A percentile compares a stretch with the other conserved stretches of the same genome.
Conservation (phyloP, 495 filamentous ascomycete genomes). For the Aspergillus diversus region DNA sequence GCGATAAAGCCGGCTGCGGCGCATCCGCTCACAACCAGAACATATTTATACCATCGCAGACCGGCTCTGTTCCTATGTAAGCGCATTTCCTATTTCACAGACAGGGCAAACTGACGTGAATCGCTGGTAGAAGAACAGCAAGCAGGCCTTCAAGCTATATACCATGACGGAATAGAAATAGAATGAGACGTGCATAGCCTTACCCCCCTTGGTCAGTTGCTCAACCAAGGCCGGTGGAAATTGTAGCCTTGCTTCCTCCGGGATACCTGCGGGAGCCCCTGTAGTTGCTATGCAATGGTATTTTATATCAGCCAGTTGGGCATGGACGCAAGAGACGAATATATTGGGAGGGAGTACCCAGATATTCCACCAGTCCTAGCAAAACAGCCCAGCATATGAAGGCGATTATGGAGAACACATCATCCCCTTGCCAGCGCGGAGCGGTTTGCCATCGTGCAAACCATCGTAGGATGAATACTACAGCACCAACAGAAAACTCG, state of each 20-base stretch:
- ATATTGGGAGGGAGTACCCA: neutral
- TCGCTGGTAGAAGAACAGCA: constrained; percentile 8
- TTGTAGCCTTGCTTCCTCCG: constrained; percentile 1
- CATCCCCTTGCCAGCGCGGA: constrained; percentile 6
- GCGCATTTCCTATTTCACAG: neutral
- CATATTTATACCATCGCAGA: neutral
- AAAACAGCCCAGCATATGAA: constrained; percentile 3
- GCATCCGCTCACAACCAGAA: constrained; percentile 2
- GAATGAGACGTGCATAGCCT: constrained; percentile 4
- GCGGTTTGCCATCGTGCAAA: constrained; percentile 7
- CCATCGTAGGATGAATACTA: constrained; percentile 3
- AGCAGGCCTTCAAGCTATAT: constrained; percentile 4
- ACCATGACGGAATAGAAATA: constrained; percentile 6
- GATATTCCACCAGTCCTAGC: constrained; percentile 3
- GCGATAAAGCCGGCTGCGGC: constrained; percentile 3
- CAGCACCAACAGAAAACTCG: constrained; percentile 1
- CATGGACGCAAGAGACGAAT: neutral
- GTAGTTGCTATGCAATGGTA: constrained; percentile 7
- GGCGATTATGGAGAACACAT: constrained; percentile 9
- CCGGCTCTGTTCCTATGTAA: neutral
- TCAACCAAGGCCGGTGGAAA: neutral
- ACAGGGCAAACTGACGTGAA: constrained; percentile 1
- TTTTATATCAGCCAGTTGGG: neutral
- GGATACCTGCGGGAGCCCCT: constrained; percentile 5
- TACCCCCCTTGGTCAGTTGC: constrained; percentile 8